Evolutionary conservation across 148 eudicot genomes (phyloP).

Genomic region (Chenopodium album): DNA sequence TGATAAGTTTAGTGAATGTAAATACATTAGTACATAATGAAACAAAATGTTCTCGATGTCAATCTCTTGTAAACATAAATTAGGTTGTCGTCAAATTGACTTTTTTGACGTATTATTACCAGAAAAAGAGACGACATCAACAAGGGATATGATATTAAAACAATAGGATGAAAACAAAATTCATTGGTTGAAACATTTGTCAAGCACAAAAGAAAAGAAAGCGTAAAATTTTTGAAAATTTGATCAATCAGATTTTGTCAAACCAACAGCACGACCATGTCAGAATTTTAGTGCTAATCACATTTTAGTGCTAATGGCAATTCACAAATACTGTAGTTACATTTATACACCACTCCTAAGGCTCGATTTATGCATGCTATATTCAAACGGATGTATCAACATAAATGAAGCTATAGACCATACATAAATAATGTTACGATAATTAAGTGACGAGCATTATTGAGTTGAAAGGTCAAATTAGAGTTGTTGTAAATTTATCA

Average conservation of each 20-base stretch:
- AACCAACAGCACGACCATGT: constrained; percentile 1
- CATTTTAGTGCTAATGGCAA: background rate
- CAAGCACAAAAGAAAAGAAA: constrained; percentile 6
- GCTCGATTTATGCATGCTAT: too few species aligned
- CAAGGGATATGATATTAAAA: background rate
- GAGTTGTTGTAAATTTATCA: too few species aligned
- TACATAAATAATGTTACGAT: too few species aligned
- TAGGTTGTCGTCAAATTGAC: background rate
- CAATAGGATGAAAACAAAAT: background rate
- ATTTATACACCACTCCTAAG: too few species aligned
- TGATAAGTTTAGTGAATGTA: too few species aligned
- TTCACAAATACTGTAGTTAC: too few species aligned
- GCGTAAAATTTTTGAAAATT: background rate
- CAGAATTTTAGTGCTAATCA: background rate
- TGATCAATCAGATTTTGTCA: constrained; percentile 12
- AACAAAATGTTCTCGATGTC: background rate
- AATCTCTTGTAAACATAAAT: background rate
- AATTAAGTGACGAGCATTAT: too few species aligned
- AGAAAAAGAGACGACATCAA: too few species aligned
- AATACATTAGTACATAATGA: too few species aligned
- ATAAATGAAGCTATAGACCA: too few species aligned
- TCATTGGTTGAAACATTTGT: constrained; percentile 18
- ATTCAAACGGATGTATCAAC: too few species aligned
- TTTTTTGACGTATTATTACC: background rate
- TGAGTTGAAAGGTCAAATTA: too few species aligned